Evolutionary conservation across 202 grass and related monocot species (phyloP).

Genomic region (Schoenoplectus tabernaemontani): DNA sequence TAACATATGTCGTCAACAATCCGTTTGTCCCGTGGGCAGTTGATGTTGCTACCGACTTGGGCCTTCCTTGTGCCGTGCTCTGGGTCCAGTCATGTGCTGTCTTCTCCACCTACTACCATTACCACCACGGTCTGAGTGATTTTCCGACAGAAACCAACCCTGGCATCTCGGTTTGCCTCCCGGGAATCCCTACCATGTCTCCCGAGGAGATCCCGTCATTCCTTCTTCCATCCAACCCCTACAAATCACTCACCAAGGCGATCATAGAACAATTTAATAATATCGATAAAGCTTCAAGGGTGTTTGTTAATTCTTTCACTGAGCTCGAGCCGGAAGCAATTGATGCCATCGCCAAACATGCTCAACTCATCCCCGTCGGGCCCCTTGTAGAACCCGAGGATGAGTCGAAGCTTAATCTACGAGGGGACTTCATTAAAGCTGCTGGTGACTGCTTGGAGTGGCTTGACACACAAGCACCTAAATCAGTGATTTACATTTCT

Average conservation of each 20-base stretch:
- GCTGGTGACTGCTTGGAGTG: slow-evolving; percentile 50
- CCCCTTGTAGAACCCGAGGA: slow-evolving; percentile 43
- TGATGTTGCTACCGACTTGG: slow-evolving; percentile 39
- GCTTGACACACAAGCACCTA: slow-evolving; percentile 41
- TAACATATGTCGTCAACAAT: slow-evolving; percentile 59
- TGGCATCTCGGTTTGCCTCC: slow-evolving; percentile 23
- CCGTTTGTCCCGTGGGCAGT: slow-evolving; percentile 73
- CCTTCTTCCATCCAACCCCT: slow-evolving; percentile 64
- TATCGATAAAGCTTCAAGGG: slow-evolving; percentile 46
- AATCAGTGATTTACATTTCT: slow-evolving; percentile 72
- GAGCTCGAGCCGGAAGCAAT: slow-evolving; percentile 56
- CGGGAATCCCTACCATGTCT: slow-evolving; percentile 44
- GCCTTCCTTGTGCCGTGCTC: slow-evolving; percentile 52
- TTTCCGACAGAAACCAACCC: slow-evolving; percentile 49
- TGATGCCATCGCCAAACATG: slow-evolving; percentile 26
- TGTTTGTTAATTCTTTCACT: slow-evolving; percentile 70
- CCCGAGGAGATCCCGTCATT: slow-evolving; percentile 63
- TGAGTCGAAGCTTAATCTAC: background rate
- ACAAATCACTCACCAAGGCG: slow-evolving; percentile 33
- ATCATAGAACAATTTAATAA: slow-evolving; percentile 43
- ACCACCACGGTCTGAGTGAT: slow-evolving; percentile 41
- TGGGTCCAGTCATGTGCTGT: slow-evolving; percentile 83
- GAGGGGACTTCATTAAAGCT: slow-evolving; percentile 48
- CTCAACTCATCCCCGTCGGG: slow-evolving; percentile 50
- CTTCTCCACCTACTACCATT: slow-evolving; percentile 73